Conservation (phyloP, 169 alveolate genomes). For the Plasmodium gallinaceum region DNA sequence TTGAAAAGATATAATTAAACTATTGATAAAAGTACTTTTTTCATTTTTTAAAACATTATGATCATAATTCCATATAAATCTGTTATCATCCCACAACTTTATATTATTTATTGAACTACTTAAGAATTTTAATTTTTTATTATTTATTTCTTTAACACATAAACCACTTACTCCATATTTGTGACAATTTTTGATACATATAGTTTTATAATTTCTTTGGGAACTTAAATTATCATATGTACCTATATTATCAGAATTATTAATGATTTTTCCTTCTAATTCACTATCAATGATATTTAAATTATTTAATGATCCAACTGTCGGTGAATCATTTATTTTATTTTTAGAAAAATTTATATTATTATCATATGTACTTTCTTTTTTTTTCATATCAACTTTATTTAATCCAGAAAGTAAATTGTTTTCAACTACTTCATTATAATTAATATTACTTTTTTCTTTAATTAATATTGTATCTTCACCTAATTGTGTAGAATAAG, state of each 20-base stretch:
- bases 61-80: constrained; percentile 55
- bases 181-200: constrained; percentile 45
- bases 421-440: neutral
- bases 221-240: neutral
- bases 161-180: constrained; percentile 70
- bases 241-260: neutral
- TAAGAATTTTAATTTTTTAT: constrained; percentile 15
- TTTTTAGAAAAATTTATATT: constrained; percentile 19
- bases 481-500: neutral
- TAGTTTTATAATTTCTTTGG: constrained; percentile 29
- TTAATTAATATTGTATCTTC: neutral
- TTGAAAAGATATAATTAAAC: constrained; percentile 60
- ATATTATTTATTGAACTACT: constrained; percentile 61
- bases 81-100: constrained; percentile 54
- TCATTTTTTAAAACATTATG: constrained; percentile 36
- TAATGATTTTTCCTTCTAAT: neutral
- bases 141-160: constrained; percentile 41
- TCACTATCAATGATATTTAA: constrained; percentile 4
- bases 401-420: constrained; percentile 11
- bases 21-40: constrained; percentile 40
- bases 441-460: neutral
- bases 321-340: constrained; percentile 19
- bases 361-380: constrained; percentile 26
- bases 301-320: constrained; percentile 8
- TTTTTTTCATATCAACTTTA: constrained; percentile 13